A percentile compares a stretch with the other conserved stretches of the same genome.
Evolutionary conservation across 345 rosid genomes (phyloP).

Genomic region (Populus pruinosa): DNA sequence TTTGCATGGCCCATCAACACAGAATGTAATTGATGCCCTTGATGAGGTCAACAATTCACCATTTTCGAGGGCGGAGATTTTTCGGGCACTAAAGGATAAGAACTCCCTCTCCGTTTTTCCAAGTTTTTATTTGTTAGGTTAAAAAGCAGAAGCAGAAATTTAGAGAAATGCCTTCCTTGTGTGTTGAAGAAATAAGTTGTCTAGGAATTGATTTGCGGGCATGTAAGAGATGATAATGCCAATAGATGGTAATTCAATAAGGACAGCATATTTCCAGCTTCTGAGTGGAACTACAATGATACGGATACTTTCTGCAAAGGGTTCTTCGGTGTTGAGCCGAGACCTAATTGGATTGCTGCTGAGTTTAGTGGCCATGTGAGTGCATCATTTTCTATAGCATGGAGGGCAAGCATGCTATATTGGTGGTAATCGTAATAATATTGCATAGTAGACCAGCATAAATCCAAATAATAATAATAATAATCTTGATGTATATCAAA

Average conservation of each 20-base stretch:
- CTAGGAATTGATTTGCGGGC: slow-evolving; percentile 30
- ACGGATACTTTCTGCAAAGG: slow-evolving; percentile 14
- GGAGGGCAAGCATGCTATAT: not conserved
- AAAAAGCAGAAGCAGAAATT: not conserved
- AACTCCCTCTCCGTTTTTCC: too few species aligned
- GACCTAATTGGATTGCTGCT: slow-evolving; percentile 48
- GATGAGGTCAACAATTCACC: not conserved
- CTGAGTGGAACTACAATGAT: slow-evolving; percentile 21
- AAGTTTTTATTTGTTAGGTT: too few species aligned
- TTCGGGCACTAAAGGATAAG: not conserved
- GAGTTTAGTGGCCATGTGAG: slow-evolving; percentile 58
- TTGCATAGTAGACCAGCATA: not conserved
- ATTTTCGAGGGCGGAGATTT: not conserved
- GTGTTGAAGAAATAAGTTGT: not conserved
- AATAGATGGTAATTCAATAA: slow-evolving; percentile 23
- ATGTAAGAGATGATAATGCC: slow-evolving; percentile 64
- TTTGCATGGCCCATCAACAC: not conserved
- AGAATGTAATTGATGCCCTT: too few species aligned
- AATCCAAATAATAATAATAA: not conserved
- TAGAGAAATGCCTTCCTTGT: too few species aligned
- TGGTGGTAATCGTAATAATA: not conserved
- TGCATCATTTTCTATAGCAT: not conserved
- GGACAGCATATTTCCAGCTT: slow-evolving; percentile 49
- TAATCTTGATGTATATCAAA: not conserved
- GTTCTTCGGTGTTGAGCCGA: slow-evolving; percentile 24